These are phyloP conservation scores for Zymoseptoria tritici DNA, from an alignment of 2,329 filamentous ascomycete genomes.

Conservation along the genomic window DNA sequence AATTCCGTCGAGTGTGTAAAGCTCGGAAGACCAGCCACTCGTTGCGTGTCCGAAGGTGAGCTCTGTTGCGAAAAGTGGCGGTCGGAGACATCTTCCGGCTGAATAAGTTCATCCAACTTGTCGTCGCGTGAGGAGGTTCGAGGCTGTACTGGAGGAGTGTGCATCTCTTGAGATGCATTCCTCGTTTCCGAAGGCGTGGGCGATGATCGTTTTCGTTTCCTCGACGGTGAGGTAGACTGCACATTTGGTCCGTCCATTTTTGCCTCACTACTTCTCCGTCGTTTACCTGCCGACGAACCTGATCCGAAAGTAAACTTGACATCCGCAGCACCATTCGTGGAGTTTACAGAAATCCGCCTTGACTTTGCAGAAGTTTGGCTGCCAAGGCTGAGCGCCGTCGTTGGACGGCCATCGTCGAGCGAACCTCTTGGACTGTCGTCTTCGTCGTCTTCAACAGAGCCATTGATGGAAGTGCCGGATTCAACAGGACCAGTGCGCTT, in stretches of 20 bases:
- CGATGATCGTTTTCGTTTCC: conserved; percentile 24
- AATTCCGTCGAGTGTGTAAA: conserved; percentile 17
- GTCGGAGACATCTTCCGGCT: conserved; percentile 10
- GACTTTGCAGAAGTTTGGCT: conserved; percentile 17
- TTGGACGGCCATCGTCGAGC: conserved; percentile 17
- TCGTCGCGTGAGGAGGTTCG: not conserved
- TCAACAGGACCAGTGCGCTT: conserved; percentile 10
- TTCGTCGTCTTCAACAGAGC: conserved; percentile 19
- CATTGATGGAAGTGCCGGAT: conserved; percentile 20
- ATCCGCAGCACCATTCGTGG: conserved; percentile 10
- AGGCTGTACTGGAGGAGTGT: not conserved
- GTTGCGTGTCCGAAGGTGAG: conserved; percentile 17
- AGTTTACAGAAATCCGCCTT: conserved; percentile 14
- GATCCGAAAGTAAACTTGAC: conserved; percentile 9
- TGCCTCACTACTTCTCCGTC: conserved; percentile 1
- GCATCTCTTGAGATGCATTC: not conserved
- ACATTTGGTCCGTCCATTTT: not conserved
- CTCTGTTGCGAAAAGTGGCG: conserved; percentile 12
- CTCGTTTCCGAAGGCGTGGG: conserved; percentile 10
- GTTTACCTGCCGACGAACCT: conserved; percentile 1
- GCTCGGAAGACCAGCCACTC: conserved; percentile 6
- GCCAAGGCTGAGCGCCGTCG: conserved; percentile 19
- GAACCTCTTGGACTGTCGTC: conserved; percentile 17
- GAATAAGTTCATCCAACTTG: conserved; percentile 5
- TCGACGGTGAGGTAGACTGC: conserved; percentile 14